Evolutionary conservation across 192 early-diverging fungal genomes (phyloP), one percentile per base, ranked within the genome.

Genomic region (Phycomyces blakesleeanus): DNA sequence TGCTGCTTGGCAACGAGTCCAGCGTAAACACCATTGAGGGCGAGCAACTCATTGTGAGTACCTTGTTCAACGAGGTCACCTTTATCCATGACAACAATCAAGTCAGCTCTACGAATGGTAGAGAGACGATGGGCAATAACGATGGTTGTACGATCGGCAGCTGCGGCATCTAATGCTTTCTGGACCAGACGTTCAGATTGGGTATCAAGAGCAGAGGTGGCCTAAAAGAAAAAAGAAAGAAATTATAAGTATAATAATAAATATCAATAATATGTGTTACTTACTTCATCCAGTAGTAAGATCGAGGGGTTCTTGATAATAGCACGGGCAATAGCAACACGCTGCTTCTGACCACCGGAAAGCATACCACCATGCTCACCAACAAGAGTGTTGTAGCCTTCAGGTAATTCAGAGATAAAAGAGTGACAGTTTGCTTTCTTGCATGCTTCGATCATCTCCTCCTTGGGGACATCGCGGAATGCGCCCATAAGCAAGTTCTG

Each of bases 311-410:
- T 86, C 71, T 91, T 91, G 47, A 95, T 80, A 57, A 97, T 79
- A 20, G 93, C 93, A 40, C 95, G 84, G 11, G 95, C 94, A 80
- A 98, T 97, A 58, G 94, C 93, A 69, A 96, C 92, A 63, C 96
- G 88, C 82, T 96, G 94, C 72, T 96, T 96, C 73, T 96, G 94
- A 41, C 93, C 93, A 54, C 93, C 94, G 51, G 87, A 91, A 16
- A 96, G 67, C 61, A 81, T 72, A 60, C 90, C 82, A 25, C 86
- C 87, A 47, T 80, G 72, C 68, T 93, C 92, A 68, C 96, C 96
- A 34, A 96, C 90, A 20, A 74, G 68, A 10, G 93, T 96, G 51
- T 92, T 85, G 69, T 92, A 93, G 16, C 85, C 85, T 26, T 91
- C 71, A 6, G 94, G 93, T 21, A 96, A 72, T 61, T 87, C 84